Conservation (phyloP, 1,284 basidiomycete genomes). For the Cryptococcus sp. region DNA sequence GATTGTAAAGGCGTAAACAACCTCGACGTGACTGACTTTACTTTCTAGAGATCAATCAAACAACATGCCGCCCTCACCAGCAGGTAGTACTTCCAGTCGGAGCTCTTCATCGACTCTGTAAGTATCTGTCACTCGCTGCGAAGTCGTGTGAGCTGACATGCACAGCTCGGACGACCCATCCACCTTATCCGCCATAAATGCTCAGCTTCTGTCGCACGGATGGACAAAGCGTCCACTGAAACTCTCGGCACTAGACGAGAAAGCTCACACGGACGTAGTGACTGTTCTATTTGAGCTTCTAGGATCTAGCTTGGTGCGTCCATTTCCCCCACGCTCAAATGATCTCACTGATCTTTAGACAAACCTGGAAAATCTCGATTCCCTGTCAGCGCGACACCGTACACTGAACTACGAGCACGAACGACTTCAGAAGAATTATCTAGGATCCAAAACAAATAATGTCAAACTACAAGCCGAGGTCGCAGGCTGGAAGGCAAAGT, state of each 20-base stretch:
- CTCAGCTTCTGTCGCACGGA: slow-evolving; percentile 73
- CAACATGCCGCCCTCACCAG: not conserved
- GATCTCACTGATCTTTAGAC: slow-evolving; percentile 49
- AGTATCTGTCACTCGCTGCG: not conserved
- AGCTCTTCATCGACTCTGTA: not conserved
- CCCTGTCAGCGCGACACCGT: slow-evolving; percentile 66
- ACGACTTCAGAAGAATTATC: slow-evolving; percentile 59
- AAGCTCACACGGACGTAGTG: slow-evolving; percentile 62
- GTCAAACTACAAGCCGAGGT: slow-evolving; percentile 51
- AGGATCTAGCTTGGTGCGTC: slow-evolving; percentile 68
- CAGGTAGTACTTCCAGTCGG: not conserved
- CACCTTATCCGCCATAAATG: slow-evolving; percentile 59
- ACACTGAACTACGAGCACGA: slow-evolving; percentile 80
- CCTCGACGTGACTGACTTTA: slow-evolving; percentile 7
- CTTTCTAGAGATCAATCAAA: not conserved
- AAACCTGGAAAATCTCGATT: slow-evolving; percentile 74
- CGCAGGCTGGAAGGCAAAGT: slow-evolving; percentile 64
- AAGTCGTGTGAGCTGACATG: not conserved
- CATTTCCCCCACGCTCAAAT: not conserved
- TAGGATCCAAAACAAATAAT: slow-evolving; percentile 8
- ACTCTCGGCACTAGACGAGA: slow-evolving; percentile 58
- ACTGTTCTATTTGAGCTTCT: slow-evolving; percentile 75
- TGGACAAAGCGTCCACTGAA: slow-evolving; percentile 58
- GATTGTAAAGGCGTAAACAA: slow-evolving; percentile 8
- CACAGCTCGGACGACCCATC: not conserved